Percentiles rank a stretch among this genome's conserved stretches.
Conservation (phyloP, 352 stramenopile genomes). For the Globisporangium perplexum region DNA sequence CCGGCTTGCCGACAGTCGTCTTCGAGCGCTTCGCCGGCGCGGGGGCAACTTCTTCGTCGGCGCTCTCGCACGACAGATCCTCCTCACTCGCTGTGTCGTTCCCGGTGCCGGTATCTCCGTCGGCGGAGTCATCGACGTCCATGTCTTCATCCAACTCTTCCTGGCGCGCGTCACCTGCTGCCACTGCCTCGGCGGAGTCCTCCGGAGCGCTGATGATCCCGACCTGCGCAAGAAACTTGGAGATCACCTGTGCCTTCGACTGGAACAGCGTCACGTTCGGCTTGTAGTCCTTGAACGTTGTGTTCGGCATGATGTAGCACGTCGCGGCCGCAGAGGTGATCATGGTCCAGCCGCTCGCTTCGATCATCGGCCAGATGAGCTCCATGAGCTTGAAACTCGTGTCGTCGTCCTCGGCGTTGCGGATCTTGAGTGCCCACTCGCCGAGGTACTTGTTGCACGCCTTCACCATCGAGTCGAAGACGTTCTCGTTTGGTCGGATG, state of each 20-base stretch:
- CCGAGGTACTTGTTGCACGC: slow-evolving; percentile 47
- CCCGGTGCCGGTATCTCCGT: background rate
- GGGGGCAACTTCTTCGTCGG: slow-evolving; percentile 8
- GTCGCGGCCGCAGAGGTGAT: slow-evolving; percentile 43
- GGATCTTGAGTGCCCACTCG: slow-evolving; percentile 24
- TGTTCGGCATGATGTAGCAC: slow-evolving; percentile 60
- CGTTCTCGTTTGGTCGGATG: slow-evolving; percentile 61
- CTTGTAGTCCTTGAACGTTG: slow-evolving; percentile 56
- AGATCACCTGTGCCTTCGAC: slow-evolving; percentile 50
- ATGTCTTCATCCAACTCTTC: slow-evolving; percentile 11
- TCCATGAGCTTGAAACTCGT: slow-evolving; percentile 26
- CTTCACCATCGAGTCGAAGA: slow-evolving; percentile 70
- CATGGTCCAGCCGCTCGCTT: slow-evolving; percentile 46
- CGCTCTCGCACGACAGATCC: slow-evolving; percentile 2
- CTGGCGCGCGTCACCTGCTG: background rate
- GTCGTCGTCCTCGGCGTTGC: slow-evolving; percentile 11
- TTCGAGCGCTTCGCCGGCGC: slow-evolving; percentile 1
- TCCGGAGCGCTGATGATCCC: slow-evolving; percentile 12
- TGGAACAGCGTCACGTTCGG: slow-evolving; percentile 76
- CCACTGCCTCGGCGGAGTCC: slow-evolving; percentile 1
- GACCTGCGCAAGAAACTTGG: slow-evolving; percentile 46
- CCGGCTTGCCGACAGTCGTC: background rate
- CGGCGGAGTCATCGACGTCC: slow-evolving; percentile 13
- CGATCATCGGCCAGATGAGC: slow-evolving; percentile 56
- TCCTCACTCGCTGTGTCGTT: slow-evolving; percentile 1